Conservation (phyloP, 2,329 filamentous ascomycete species). For the Exophiala viscosa region DNA sequence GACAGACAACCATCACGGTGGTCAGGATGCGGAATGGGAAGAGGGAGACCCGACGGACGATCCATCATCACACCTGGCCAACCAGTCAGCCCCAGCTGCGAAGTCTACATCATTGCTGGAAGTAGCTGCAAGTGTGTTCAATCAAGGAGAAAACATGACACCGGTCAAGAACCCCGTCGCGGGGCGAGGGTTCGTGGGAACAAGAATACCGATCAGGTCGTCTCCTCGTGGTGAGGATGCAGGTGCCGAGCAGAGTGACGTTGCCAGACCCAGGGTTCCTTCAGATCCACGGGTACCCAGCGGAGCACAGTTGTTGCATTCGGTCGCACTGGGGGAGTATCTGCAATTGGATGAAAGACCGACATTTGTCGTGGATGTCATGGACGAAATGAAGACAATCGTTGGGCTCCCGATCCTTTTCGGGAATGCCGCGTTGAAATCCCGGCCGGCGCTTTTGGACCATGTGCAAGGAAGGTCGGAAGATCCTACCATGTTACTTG, state of each 20-base stretch:
- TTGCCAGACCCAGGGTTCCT: conserved; percentile 43
- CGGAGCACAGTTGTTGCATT: conserved; percentile 56
- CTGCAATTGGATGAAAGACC: conserved; percentile 73
- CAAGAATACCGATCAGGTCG: conserved; percentile 15
- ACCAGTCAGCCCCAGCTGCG: neutral
- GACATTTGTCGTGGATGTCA: conserved; percentile 70
- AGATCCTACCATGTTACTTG: conserved; percentile 41
- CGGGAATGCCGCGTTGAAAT: conserved; percentile 64
- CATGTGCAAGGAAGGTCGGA: conserved; percentile 51
- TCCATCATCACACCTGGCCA: neutral
- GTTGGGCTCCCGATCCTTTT: conserved; percentile 62
- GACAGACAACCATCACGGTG: conserved; percentile 1
- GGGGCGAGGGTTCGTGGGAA: neutral
- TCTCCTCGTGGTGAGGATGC: conserved; percentile 2
- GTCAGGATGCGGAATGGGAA: conserved; percentile 12
- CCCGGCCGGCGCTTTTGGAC: conserved; percentile 54
- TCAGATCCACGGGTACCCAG: conserved; percentile 49
- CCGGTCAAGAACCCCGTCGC: conserved; percentile 1
- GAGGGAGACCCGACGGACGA: conserved; percentile 5
- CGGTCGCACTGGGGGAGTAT: conserved; percentile 66
- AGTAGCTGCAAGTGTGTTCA: conserved; percentile 8
- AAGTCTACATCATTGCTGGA: conserved; percentile 12
- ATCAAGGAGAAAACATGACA: conserved; percentile 7
- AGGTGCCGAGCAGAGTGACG: neutral
- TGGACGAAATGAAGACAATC: conserved; percentile 53